These are phyloP conservation scores for Fusarium sp. DNA, from an alignment of 2,329 filamentous ascomycete species.

Conservation along the genomic window DNA sequence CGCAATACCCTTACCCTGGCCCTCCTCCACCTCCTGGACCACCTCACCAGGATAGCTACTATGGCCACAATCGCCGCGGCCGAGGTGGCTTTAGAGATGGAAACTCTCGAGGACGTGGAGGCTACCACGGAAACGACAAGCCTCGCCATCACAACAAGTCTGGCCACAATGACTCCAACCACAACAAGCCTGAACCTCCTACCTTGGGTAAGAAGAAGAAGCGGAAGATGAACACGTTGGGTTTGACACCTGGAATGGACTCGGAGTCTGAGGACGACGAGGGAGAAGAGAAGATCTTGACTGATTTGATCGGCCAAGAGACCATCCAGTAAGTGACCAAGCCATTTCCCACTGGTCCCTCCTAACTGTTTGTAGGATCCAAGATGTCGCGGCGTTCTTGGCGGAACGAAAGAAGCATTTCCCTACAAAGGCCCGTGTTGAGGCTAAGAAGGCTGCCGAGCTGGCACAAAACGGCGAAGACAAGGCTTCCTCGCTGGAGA, in stretches of 20 bases:
- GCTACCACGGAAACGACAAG: constrained; percentile 59
- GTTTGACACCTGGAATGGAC: constrained; percentile 75
- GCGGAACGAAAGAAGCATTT: constrained; percentile 83
- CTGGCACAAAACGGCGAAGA: constrained; percentile 63
- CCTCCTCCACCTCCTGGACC: constrained; percentile 53
- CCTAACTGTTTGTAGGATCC: constrained; percentile 57
- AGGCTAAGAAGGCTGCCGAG: constrained; percentile 69
- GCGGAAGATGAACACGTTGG: constrained; percentile 77
- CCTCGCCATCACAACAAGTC: constrained; percentile 55
- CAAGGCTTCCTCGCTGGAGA: constrained; percentile 71
- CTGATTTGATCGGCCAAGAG: constrained; percentile 67
- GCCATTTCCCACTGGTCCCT: neutral
- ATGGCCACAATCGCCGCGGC: constrained; percentile 53
- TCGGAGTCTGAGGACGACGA: constrained; percentile 76
- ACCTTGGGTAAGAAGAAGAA: constrained; percentile 75
- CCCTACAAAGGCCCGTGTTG: constrained; percentile 79
- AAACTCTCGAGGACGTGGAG: constrained; percentile 57
- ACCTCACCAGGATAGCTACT: constrained; percentile 51
- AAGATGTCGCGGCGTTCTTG: constrained; percentile 84
- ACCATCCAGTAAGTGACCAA: constrained; percentile 63
- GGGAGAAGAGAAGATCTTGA: constrained; percentile 76
- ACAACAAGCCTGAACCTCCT: constrained; percentile 55
- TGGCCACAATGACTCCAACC: constrained; percentile 47
- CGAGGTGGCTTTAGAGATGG: constrained; percentile 53
- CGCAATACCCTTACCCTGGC: constrained; percentile 56